Evolutionary conservation across 2,329 filamentous ascomycete species (phyloP), one percentile per base, ranked within the genome.

Genomic region (Tolypocladium endophyticum): DNA sequence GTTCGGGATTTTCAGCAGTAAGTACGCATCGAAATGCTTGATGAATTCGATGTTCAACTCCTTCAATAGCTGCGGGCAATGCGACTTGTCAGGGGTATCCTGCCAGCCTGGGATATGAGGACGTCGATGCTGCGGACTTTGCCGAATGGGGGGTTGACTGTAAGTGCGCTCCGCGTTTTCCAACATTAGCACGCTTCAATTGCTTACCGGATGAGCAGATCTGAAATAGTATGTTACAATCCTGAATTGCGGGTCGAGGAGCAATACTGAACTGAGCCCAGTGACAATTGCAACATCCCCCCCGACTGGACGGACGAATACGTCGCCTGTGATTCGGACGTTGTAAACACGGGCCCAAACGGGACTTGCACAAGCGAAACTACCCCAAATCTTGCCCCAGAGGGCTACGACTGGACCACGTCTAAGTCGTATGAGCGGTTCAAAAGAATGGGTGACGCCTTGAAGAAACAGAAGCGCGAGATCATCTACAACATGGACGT

Each of bases 1-100:
- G 67, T 72, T 86, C 12, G 85, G 85, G 0, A 85, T 88, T 60
- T 88, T 88, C 66, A 80, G 80, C 64, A 80, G 79, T 67, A 0
- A 81, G 81, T 50, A 7, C 7, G 16, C 6, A n/a, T 7, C 9
- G 8, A 3, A 7, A 12, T 18, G 18, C 28, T 11, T 33, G 12
- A 33, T 0, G 28, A 9, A 30, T 3, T n/a, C 18, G 12, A 35
- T 3, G 20, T 11, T 11, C 30, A n/a, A 33, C 2, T 8, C 11
- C 8, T 30, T 3, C 16, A 43, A 11, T 36, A 66, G 66, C 58
- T 59, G 61, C 63, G 41, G 63, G 65, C 5, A 63, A 60, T 5
- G 23, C 18, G 4, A 68, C 65, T 6, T 68, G 66, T 36, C 65
- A 61, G 30, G 64, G 64, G 0, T 67, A 66, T 53, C 62, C 81